These are phyloP conservation scores for Xylaria acuta DNA, from an alignment of 495 filamentous ascomycete genomes.

Conservation along the genomic window DNA sequence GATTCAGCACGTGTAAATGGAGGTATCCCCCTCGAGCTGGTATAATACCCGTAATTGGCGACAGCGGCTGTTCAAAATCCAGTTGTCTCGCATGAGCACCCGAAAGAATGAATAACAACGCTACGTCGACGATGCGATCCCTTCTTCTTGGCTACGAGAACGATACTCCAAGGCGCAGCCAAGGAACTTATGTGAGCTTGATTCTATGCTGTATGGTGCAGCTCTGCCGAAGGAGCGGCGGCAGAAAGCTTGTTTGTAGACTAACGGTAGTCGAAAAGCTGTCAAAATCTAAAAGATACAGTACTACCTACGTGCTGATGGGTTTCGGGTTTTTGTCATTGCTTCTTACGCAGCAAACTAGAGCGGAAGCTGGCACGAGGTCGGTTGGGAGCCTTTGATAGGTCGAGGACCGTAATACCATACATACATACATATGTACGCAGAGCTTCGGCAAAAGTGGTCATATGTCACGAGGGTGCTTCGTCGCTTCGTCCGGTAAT, in stretches of 20 bases:
- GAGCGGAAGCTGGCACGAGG: constrained; percentile 13
- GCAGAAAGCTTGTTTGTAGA: constrained; percentile 12
- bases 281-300: background rate
- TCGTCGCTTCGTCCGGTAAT: background rate
- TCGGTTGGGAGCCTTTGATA: constrained; percentile 8
- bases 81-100: background rate
- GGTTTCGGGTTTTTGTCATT: background rate
- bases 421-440: too few species aligned
- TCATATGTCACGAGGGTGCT: constrained; percentile 16
- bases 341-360: background rate
- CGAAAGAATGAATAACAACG: background rate
- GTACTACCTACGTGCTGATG: background rate
- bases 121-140: background rate
- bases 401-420: background rate
- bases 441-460: background rate
- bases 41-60: background rate
- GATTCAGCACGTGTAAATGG: background rate
- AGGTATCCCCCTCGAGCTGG: background rate
- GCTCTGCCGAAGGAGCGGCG: background rate
- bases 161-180: background rate
- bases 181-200: background rate
- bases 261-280: background rate
- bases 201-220: background rate
- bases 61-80: background rate
- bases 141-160: background rate